Conservation (phyloP, 305 asterid genomes). For the Fraxinus nigra region DNA sequence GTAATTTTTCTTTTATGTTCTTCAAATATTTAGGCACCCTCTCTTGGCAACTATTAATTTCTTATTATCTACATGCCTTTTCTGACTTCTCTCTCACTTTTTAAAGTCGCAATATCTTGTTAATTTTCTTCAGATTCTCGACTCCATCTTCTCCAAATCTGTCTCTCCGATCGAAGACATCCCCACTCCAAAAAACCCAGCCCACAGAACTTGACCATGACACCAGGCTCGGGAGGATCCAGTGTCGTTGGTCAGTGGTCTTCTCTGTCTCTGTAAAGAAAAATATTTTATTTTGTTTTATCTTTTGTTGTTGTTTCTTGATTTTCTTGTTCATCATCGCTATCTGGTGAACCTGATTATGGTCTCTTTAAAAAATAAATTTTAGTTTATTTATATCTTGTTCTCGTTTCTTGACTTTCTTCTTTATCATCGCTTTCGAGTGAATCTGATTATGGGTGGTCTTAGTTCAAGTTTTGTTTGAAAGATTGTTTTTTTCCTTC, state of each 20-base stretch:
- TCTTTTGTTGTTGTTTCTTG: not conserved
- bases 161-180: constrained; percentile 17
- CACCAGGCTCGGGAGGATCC: constrained; percentile 60
- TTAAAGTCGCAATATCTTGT: not conserved
- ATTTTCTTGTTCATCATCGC: not conserved
- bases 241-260: constrained; percentile 47
- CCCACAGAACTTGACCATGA: constrained; percentile 26
- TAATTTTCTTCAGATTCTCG: not conserved
- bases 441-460: not conserved
- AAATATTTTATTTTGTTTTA: not conserved
- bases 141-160: not conserved
- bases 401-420: not conserved
- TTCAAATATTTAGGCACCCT: not conserved
- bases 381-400: not conserved
- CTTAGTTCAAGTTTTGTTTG: not conserved
- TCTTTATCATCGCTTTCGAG: not conserved
- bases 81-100: not conserved
- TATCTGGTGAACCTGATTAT: not conserved
- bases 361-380: not conserved
- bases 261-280: not conserved
- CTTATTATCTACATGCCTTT: not conserved
- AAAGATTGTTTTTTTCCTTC: not conserved
- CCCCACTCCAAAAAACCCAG: not conserved
- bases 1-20: constrained; percentile 20
- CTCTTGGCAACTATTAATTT: not conserved